Conservation (phyloP, 345 rosid species). For the Salix brachista region DNA sequence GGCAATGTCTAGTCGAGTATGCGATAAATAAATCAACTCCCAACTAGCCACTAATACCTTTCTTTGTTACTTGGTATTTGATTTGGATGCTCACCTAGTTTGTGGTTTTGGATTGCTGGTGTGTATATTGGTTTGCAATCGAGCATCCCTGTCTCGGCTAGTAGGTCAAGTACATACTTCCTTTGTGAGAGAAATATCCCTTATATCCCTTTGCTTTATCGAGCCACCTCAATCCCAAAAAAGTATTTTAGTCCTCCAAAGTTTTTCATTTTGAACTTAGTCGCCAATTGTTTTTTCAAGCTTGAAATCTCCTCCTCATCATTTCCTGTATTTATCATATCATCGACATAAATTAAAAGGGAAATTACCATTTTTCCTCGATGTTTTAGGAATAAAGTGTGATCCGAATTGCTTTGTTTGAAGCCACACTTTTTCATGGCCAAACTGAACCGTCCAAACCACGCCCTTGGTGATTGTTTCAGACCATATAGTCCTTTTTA, state of each 20-base stretch:
- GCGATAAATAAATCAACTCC: too few relatives aligned
- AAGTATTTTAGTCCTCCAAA: neutral
- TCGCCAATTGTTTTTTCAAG: neutral
- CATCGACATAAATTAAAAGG: neutral
- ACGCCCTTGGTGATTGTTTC: too few relatives aligned
- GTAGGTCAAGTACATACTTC: neutral
- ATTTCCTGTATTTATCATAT: neutral
- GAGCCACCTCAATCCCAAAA: neutral
- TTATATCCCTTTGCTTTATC: neutral
- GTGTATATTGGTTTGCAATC: neutral
- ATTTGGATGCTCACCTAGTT: neutral
- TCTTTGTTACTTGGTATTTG: neutral
- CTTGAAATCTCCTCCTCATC: neutral
- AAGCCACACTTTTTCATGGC: too few relatives aligned
- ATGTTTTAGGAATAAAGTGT: neutral
- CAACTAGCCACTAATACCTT: neutral
- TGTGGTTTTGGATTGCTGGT: neutral
- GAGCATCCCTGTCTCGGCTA: neutral
- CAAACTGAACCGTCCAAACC: too few relatives aligned
- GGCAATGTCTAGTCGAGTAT: too few relatives aligned
- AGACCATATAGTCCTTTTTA: too few relatives aligned
- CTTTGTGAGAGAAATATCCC: neutral
- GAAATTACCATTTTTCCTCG: neutral
- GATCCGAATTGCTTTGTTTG: too few relatives aligned
- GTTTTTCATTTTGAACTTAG: neutral